Evolutionary conservation across 768 basidiomycete species (phyloP), one percentile per base, ranked within the genome.

Genomic region (Daedaleopsis nitida): DNA sequence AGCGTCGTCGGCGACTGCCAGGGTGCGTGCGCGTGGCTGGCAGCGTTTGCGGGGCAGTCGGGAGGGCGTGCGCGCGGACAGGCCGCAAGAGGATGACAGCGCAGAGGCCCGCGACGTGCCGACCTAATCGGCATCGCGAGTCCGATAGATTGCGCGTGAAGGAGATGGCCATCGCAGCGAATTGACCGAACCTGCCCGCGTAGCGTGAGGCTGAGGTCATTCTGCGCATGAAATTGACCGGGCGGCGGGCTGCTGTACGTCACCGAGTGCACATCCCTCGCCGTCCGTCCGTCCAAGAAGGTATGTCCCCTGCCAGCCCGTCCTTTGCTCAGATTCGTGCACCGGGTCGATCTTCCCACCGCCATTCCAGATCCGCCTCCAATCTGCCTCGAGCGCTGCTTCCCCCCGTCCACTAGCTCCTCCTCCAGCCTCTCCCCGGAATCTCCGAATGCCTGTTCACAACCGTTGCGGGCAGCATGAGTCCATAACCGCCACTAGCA

Each of bases 361-460:
- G 14, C 6, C 17, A 48, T 34, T 13, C 60, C 43, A 62, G 60
- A 62, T 62, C 60, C 60, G 51, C 52, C 35, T 44, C 43, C 32
- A 57, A 57, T 60, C 55, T 62, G 43, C 49, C 23, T 39, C 17
- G 32, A 19, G 50, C 51, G 13, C 16, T 19, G 59, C 32, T 45
- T 11, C 47, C 37, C 47, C 45, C 47, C 47, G 9, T 21, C 10
- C 52, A 3, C 17, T 37, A 17, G 16, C 52, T 21, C 52, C 12
- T 24, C 35, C 47, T 14, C 47, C 47, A 24, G 23, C 52, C 19
- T 52, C 12, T 32, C 13, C 52, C 52, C 14, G 11, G 19, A 35
- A 52, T 35, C 32, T 52, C 17, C 32, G n/a, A 8, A 34, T 19
- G 8, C 21, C 19, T 13, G 13, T 49, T 5, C 27, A 32, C 27